A percentile compares a stretch with the other conserved stretches of the same genome.
Evolutionary conservation across 352 stramenopile species (phyloP).

Genomic region (Vaucheria bursata): DNA sequence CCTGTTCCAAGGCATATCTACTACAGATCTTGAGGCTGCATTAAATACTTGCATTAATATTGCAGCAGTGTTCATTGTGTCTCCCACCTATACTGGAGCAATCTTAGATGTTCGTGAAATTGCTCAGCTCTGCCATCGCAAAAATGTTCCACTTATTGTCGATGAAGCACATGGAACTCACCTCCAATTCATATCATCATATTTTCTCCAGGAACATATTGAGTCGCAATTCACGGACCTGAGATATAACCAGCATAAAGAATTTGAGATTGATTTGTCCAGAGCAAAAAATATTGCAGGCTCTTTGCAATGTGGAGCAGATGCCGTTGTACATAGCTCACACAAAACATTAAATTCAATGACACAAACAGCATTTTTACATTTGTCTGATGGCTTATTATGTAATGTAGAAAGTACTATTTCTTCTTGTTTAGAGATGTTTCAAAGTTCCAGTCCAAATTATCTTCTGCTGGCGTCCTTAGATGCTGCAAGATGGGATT

Average conservation of each 20-base stretch:
- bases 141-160: constrained; percentile 42
- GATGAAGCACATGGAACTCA: constrained; percentile 49
- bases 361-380: constrained; percentile 46
- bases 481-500: constrained; percentile 40
- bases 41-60: constrained; percentile 32
- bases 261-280: background rate
- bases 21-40: constrained; percentile 10
- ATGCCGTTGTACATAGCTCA: constrained; percentile 46
- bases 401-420: constrained; percentile 9
- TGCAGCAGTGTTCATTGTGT: constrained; percentile 47
- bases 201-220: background rate
- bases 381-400: constrained; percentile 8
- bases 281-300: background rate
- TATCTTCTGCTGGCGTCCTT: constrained; percentile 47
- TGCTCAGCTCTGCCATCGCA: constrained; percentile 14
- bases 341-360: constrained; percentile 46
- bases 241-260: background rate
- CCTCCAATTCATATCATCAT: constrained; percentile 33
- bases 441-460: constrained; percentile 43
- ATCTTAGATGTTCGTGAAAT: constrained; percentile 21
- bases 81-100: constrained; percentile 45
- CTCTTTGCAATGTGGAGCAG: constrained; percentile 30
- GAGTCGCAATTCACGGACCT: background rate
- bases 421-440: constrained; percentile 28
- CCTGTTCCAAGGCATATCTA: constrained; percentile 26